Evolutionary conservation across 2,329 filamentous ascomycete species (phyloP), one percentile per base, ranked within the genome.

Genomic region (Mariannaea elegans): DNA sequence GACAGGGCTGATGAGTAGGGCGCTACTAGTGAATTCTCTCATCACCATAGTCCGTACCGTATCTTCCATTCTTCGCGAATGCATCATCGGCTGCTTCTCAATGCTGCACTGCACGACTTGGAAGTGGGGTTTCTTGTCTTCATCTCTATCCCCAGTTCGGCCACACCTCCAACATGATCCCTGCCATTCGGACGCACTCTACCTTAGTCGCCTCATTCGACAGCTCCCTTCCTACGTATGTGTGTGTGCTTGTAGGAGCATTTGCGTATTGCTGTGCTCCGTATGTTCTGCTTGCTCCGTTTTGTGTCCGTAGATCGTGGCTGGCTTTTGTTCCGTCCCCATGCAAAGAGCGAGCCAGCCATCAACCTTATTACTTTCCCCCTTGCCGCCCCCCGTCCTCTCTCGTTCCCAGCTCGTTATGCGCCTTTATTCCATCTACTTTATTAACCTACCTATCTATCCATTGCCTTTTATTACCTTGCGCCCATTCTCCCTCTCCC

Each of bases 161-260:
- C 38, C 56, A 44, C 42, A 46, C 49, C 49, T 59, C 56, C 50
- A 59, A 31, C 39, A 48, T n/a, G 50, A 50, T 36, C 42, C 57
- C 41, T 60, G 52, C 56, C 51, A 49, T 29, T 44, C 14, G 32
- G 50, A 39, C 34, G 44, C 47, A 24, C 48, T 58, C 54, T 50
- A 57, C 32, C 47, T 41, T 51, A 41, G 58, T 52, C 52, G 53
- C 57, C 51, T 60, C 51, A 50, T 56, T 51, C 44, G 42, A 34
- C 32, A 50, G 47, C 31, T 24, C 31, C 46, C n/a, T n/a, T n/a
- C n/a, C n/a, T n/a, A n/a, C n/a, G n/a, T n/a, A n/a, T n/a, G 47
- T 50, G 47, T 50, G 46, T 32, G 36, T 32, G 36, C 46, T 48
- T 50, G 47, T 34, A 50, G 27, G 18, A 31, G 18, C 39, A 23